These are phyloP conservation scores for Kitagawia praeruptora DNA, from an alignment of 129 eudicot species.

Conservation along the genomic window DNA sequence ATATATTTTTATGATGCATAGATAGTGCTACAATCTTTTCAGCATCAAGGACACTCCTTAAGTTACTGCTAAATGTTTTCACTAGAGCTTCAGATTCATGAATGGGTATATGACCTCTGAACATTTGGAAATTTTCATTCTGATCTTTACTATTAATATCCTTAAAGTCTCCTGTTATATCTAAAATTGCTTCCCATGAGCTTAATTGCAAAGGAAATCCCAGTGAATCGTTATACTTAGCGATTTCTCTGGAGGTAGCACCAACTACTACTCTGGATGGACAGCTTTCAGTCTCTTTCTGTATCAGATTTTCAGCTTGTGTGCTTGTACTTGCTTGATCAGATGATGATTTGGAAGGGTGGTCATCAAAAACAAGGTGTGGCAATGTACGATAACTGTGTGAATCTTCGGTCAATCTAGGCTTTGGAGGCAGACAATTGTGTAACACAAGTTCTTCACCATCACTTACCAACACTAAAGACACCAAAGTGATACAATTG, in stretches of 20 bases:
- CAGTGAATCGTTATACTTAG: not conserved
- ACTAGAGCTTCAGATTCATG: constrained; percentile 16
- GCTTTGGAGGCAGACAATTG: constrained; percentile 9
- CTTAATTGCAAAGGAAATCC: constrained; percentile 24
- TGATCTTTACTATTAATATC: constrained; percentile 16
- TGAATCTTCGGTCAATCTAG: constrained; percentile 22
- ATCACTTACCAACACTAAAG: constrained; percentile 6
- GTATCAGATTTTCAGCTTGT: not conserved
- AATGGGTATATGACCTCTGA: constrained; percentile 18
- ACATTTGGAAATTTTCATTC: constrained; percentile 25
- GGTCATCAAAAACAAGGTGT: constrained; percentile 25
- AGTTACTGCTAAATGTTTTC: constrained; percentile 30
- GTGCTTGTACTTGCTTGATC: constrained; percentile 21
- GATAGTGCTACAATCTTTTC: constrained; percentile 40
- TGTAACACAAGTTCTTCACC: constrained; percentile 17
- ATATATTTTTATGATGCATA: constrained; percentile 43
- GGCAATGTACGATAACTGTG: constrained; percentile 28
- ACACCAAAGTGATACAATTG: not conserved
- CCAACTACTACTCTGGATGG: too few relatives aligned
- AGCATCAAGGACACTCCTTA: constrained; percentile 23
- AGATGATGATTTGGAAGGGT: constrained; percentile 24
- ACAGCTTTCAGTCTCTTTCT: not conserved
- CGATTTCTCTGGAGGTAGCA: not conserved
- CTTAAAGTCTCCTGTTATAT: constrained; percentile 31
- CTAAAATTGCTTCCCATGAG: constrained; percentile 34